A percentile compares a stretch with the other conserved stretches of the same genome.
Conservation (phyloP, 805 yeast species). For the Saturnispora quitensis region DNA sequence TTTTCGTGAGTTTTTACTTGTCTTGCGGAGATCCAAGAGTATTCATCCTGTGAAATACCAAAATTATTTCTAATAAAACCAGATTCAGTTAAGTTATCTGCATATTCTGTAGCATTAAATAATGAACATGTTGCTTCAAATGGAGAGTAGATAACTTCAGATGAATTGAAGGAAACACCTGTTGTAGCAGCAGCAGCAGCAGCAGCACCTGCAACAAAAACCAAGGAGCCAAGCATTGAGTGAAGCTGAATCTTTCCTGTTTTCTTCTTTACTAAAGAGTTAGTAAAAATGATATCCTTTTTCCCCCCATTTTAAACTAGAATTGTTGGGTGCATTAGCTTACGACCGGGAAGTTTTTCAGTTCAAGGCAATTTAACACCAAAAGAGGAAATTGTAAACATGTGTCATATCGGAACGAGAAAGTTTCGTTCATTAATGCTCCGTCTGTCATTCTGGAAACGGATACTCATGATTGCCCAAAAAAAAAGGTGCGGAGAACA, state of each 20-base stretch:
- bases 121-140: slow-evolving; percentile 41
- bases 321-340: not conserved
- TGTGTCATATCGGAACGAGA: not conserved
- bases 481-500: not conserved
- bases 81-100: slow-evolving; percentile 10
- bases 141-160: slow-evolving; percentile 39
- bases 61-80: slow-evolving; percentile 35
- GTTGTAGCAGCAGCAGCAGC: not conserved
- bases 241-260: not conserved
- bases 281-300: not conserved
- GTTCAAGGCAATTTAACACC: not conserved
- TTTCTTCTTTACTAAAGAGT: not conserved
- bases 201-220: not conserved
- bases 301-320: not conserved
- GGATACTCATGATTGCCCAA: not conserved
- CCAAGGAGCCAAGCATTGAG: not conserved
- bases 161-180: slow-evolving; percentile 26
- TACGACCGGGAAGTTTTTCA: not conserved
- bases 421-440: not conserved
- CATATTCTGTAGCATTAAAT: slow-evolving; percentile 11
- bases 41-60: slow-evolving; percentile 38
- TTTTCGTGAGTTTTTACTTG: slow-evolving; percentile 34
- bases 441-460: not conserved
- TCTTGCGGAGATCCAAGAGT: slow-evolving; percentile 42
- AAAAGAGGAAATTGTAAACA: not conserved